Percentiles rank a stretch among this genome's conserved stretches.
Evolutionary conservation across 2,329 filamentous ascomycete genomes (phyloP).

Genomic region (Paramyrothecium roridum): DNA sequence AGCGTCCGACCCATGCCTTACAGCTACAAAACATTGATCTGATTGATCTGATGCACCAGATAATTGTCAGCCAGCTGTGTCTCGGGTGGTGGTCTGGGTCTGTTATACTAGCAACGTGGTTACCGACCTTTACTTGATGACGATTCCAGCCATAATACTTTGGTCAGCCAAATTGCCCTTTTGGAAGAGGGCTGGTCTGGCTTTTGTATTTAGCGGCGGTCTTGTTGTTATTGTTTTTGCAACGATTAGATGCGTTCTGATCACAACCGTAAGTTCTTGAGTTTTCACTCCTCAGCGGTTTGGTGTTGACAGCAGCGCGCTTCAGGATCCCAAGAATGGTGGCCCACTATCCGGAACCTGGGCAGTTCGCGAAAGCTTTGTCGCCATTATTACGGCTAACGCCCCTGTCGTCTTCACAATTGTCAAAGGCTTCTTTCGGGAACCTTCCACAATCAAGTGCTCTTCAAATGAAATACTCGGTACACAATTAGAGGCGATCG

Average conservation of each 20-base stretch:
- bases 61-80: constrained; percentile 11
- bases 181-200: constrained; percentile 1
- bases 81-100: constrained; percentile 10
- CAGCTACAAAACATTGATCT: background rate
- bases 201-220: background rate
- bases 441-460: background rate
- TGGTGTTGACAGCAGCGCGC: background rate
- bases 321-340: constrained; percentile 4
- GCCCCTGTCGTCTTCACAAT: constrained; percentile 10
- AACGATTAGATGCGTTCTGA: background rate
- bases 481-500: background rate
- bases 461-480: background rate
- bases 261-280: background rate
- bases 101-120: constrained; percentile 12
- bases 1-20: background rate
- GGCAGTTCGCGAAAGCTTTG: constrained; percentile 13
- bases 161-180: constrained; percentile 6
- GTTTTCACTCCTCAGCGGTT: background rate
- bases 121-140: constrained; percentile 14
- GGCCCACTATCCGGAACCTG: constrained; percentile 9
- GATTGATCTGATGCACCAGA: constrained; percentile 3
- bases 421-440: background rate
- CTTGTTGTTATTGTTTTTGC: background rate
- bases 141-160: constrained; percentile 14
- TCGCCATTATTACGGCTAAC: constrained; percentile 13